Conservation (phyloP, 371 early-diverging fungal species). For the Actinomucor elegans region DNA sequence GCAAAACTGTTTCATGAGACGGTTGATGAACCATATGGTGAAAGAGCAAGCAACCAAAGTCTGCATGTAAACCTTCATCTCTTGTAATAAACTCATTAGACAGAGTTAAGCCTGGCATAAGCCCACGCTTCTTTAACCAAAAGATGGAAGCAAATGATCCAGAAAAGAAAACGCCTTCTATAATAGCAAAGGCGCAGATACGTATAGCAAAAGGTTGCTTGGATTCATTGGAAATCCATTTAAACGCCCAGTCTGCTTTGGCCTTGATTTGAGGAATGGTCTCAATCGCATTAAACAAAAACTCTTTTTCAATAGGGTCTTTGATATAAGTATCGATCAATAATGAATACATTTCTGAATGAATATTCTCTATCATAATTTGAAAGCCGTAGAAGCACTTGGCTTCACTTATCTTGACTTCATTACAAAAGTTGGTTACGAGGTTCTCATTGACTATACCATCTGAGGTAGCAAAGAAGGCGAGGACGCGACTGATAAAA, state of each 20-base stretch:
- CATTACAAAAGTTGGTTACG: conserved; percentile 93
- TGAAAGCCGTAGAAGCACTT: conserved; percentile 99
- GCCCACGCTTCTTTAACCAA: conserved; percentile 99
- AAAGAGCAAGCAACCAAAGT: conserved; percentile 99
- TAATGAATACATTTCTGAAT: conserved; percentile 99
- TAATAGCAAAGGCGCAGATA: conserved; percentile 98
- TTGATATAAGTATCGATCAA: conserved; percentile 98
- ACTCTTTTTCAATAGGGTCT: conserved; percentile 84
- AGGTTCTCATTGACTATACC: conserved; percentile 99
- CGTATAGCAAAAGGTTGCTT: conserved; percentile 91
- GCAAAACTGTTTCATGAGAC: conserved; percentile 60
- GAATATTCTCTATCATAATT: conserved; percentile 99
- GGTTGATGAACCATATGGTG: conserved; percentile 84
- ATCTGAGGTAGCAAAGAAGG: conserved; percentile 99
- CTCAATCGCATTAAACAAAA: conserved; percentile 95
- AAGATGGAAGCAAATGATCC: conserved; percentile 99
- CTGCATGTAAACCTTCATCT: conserved; percentile 99
- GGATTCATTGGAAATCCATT: conserved; percentile 87
- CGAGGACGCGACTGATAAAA: conserved; percentile 97
- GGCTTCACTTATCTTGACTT: conserved; percentile 99
- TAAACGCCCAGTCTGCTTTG: conserved; percentile 99
- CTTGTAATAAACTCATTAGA: conserved; percentile 99
- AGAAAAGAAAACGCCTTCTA: conserved; percentile 99
- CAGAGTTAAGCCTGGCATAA: conserved; percentile 99
- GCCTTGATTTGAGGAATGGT: conserved; percentile 93